phyloP scores from a whole-genome alignment of 345 rosid species.

The Eucalyptus shirleyi region DNA sequence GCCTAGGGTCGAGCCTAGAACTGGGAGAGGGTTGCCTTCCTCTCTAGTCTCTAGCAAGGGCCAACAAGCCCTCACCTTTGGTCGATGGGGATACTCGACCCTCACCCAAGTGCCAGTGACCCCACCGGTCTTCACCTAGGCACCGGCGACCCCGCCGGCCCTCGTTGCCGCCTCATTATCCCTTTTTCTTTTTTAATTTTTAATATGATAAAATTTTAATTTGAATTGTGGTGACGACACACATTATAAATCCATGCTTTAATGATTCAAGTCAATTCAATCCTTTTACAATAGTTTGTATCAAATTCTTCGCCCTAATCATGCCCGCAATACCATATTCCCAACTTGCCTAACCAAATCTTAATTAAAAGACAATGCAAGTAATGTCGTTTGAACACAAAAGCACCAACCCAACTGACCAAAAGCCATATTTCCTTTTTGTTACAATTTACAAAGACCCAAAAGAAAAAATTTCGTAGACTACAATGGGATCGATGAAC shows the following conservation, averaged over 20 bases:
- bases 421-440: neutral
- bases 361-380: neutral
- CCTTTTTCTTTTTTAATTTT: too few relatives aligned
- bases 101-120: too few relatives aligned
- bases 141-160: too few relatives aligned
- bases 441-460: neutral
- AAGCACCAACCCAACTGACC: neutral
- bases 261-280: neutral
- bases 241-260: neutral
- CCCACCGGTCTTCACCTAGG: too few relatives aligned
- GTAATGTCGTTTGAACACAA: neutral
- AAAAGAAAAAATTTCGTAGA: too few relatives aligned
- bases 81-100: too few relatives aligned
- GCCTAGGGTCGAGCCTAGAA: too few relatives aligned
- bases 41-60: too few relatives aligned
- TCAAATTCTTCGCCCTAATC: neutral
- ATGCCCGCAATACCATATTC: neutral
- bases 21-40: too few relatives aligned
- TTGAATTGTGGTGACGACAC: neutral
- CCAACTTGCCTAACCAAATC: neutral
- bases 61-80: too few relatives aligned
- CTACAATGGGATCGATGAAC: neutral
- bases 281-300: neutral
- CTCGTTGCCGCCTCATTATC: fast-evolving
- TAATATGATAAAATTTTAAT: too few relatives aligned